Percentiles rank a stretch among this genome's conserved stretches.
phyloP scores from a whole-genome alignment of 2,329 filamentous ascomycete genomes.

The Aspergillus ochraceus region DNA sequence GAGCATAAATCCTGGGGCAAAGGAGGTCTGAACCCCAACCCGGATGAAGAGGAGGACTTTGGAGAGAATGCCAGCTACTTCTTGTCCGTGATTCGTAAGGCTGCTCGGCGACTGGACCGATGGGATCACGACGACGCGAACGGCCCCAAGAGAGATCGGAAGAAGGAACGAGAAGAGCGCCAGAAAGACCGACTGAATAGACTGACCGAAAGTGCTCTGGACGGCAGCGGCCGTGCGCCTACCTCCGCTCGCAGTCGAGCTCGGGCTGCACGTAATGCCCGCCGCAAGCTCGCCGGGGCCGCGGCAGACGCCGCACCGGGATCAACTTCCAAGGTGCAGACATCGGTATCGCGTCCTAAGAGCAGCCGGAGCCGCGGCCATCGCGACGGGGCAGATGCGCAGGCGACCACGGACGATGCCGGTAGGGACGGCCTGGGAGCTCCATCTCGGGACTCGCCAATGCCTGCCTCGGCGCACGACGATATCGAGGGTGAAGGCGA shows the following conservation, averaged over 20 bases:
- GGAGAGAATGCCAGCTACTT: slow-evolving; percentile 49
- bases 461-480: slow-evolving; percentile 16
- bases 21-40: slow-evolving; percentile 43
- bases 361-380: slow-evolving; percentile 23
- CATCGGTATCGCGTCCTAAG: slow-evolving; percentile 26
- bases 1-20: slow-evolving; percentile 45
- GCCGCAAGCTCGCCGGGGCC: slow-evolving; percentile 28
- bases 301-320: slow-evolving; percentile 22
- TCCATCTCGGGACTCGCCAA: slow-evolving; percentile 24
- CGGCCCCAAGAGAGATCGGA: slow-evolving; percentile 38
- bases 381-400: slow-evolving; percentile 15
- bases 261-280: slow-evolving; percentile 27
- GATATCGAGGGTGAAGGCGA: slow-evolving; percentile 37
- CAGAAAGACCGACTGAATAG: slow-evolving; percentile 31
- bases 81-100: slow-evolving; percentile 45
- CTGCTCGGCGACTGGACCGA: slow-evolving; percentile 43
- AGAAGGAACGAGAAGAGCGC: slow-evolving; percentile 39
- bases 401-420: slow-evolving; percentile 7
- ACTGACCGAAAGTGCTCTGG: slow-evolving; percentile 16
- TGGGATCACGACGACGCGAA: slow-evolving; percentile 48
- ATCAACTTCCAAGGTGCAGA: slow-evolving; percentile 19
- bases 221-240: slow-evolving; percentile 18
- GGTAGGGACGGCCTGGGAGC: slow-evolving; percentile 23
- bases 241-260: slow-evolving; percentile 23
- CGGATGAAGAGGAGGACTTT: slow-evolving; percentile 47